A percentile compares a stretch with the other conserved stretches of the same genome.
Evolutionary conservation across 768 basidiomycete species (phyloP).

Genomic region (Hortiboletus campestris): DNA sequence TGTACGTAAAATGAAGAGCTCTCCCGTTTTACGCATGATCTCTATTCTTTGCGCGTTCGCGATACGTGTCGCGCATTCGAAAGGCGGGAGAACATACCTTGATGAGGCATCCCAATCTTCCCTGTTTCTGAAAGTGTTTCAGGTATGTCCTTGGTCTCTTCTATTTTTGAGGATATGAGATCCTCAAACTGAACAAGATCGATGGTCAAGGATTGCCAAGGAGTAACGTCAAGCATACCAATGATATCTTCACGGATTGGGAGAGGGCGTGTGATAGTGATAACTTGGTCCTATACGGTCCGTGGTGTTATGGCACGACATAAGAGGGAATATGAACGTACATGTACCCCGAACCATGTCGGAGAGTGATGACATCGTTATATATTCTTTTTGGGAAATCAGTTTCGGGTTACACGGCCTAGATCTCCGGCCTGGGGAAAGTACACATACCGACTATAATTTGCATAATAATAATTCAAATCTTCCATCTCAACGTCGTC

Average conservation of each 20-base stretch:
- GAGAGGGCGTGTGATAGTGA: conserved; percentile 93
- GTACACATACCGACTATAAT: conserved; percentile 78
- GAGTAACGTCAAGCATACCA: conserved; percentile 46
- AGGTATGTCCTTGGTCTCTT: conserved; percentile 95
- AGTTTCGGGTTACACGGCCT: conserved; percentile 32
- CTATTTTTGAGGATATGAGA: conserved; percentile 87
- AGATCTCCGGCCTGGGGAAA: conserved; percentile 3
- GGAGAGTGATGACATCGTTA: conserved; percentile 94
- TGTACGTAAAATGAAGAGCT: conserved; percentile 88
- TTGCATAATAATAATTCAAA: conserved; percentile 94
- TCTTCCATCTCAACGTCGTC: conserved; percentile 96
- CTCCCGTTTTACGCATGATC: conserved; percentile 97
- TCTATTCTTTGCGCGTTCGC: conserved; percentile 43
- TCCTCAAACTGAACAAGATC: conserved; percentile 70
- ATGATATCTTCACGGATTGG: conserved; percentile 95
- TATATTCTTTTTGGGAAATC: conserved; percentile 61
- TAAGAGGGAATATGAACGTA: conserved; percentile 38
- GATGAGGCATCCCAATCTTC: conserved; percentile 87
- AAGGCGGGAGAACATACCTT: conserved; percentile 44
- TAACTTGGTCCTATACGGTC: conserved; percentile 77
- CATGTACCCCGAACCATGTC: conserved; percentile 96
- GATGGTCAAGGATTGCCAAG: neutral
- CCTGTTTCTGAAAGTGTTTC: conserved; percentile 92
- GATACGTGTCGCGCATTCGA: conserved; percentile 5
- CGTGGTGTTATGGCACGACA: conserved; percentile 6